Base-by-base conservation (phyloP, 2,329 filamentous ascomycete species). In the Colletotrichum brevisporum region DNA sequence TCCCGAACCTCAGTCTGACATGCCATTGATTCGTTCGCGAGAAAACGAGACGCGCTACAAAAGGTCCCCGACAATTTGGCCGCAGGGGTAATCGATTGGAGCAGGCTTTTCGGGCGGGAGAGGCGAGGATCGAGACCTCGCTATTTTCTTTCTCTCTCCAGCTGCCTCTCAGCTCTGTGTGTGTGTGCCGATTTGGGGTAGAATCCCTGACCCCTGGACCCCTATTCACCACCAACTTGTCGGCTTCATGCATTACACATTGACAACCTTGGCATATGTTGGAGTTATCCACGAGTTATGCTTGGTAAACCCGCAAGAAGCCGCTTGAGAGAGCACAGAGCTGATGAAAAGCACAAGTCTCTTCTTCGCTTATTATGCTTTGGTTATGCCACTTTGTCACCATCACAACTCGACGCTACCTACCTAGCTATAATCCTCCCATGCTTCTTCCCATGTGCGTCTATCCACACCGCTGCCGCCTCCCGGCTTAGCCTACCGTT, bases 21-120 rank as follows among this genome's bases (percentile, higher is more conserved):
- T 67, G 45, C 64, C 59, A 31, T 2, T 31, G 27, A 67, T 53
- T 67, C 59, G 59, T 50, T 63, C 36, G 64, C 39, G 55, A 26
- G 43, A 50, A 31, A 60, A 50, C 50, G 41, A 60, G 36, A 60
- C 61, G 36, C 61, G 61, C 66, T 55, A 69, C 55, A 69, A 53
- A 69, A 69, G 66, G 61, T 50, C 53, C 47, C 1, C n/a, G 15
- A 43, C 47, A 43, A 60, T 69, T 59, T 43, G 61, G 26, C 66
- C 27, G 50, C 54, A 57, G 52, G 53, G 54, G 48, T 63, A 10
- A 36, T 18, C 39, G 36, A 59, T 58, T 68, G 53, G 65, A 53
- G 59, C 36, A 54, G 24, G 21, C 9, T 27, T 61, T 43, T 26
- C 16, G 15, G 31, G 18, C 10, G 27, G 27, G 27, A 31, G 27